Base-by-base conservation (phyloP, 1,284 basidiomycete genomes). In the Cystobasidium slooffiae region DNA sequence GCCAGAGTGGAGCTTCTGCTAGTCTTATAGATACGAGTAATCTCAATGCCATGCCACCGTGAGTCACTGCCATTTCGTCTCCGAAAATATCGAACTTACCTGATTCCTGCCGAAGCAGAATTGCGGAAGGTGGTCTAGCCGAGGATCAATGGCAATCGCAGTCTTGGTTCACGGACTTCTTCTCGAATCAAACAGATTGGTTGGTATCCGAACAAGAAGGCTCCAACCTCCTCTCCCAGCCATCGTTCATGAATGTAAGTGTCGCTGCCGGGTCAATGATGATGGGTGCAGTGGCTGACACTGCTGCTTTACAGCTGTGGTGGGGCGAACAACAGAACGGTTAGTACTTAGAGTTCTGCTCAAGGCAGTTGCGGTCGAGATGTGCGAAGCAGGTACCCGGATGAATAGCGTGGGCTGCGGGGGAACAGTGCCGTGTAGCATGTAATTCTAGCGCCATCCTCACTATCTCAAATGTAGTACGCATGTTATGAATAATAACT, bases 111-210 rank as follows among this genome's bases (percentile, higher is more conserved):
- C 44, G 37, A 44, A 9, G 1, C n/a, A 61, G 59, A 37, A 61
- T 61, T 61, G 59, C 39, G 18, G 59, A 61, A 61, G 59, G 31
- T 31, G 31, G 59, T 18, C 22, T 61, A 12, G 44, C 16, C 39
- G 59, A 61, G 44, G 59, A 61, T 61, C 59, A 61, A 46, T 61
- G 59, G 59, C 59, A 61, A 20, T 22, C 37, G 20, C 59, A 61
- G 31, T 61, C 59, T 8, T 61, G 59, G 59, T 61, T 61, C 44
- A 61, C 59, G 44, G 59, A 61, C 59, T 61, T 61, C 41, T 61
- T 61, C 39, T 61, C 59, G 41, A 61, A 61, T 46, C 59, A 61
- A 20, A 61, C 59, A 20, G 59, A 61, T 46, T 61, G 59, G 59
- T 41, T 61, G 6, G 59, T 61, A n/a, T 61, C 59, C 9, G 59